Conservation (phyloP, 2,329 filamentous ascomycete species). For the Conoideocrella luteorostrata region DNA sequence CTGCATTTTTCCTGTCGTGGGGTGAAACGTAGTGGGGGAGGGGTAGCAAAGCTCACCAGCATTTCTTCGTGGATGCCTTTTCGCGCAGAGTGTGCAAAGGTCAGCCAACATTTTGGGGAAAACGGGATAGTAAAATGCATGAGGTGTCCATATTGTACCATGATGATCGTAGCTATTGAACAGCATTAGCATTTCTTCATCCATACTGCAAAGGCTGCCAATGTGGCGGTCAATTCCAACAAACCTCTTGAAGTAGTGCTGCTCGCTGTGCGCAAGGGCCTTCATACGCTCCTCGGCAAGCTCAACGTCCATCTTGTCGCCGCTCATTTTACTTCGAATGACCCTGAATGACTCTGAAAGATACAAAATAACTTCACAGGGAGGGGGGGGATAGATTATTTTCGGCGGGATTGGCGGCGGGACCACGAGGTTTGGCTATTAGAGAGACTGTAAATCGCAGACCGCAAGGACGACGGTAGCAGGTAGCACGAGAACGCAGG, state of each 20-base stretch:
- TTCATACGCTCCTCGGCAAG: conserved; percentile 58
- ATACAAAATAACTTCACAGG: too few relatives aligned
- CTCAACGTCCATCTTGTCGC: conserved; percentile 53
- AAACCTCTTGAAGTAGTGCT: conserved; percentile 98
- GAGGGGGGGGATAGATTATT: too few relatives aligned
- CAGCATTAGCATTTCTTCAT: too few relatives aligned
- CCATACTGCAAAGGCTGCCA: too few relatives aligned
- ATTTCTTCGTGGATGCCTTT: conserved; percentile 95
- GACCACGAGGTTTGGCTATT: not conserved
- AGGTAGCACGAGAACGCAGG: not conserved
- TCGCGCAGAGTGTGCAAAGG: conserved; percentile 5
- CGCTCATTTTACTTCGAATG: conserved; percentile 40
- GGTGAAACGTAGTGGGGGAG: conserved; percentile 6
- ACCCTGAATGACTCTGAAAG: conserved; percentile 5
- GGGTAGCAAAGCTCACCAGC: conserved; percentile 61
- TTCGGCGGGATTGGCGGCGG: too few relatives aligned
- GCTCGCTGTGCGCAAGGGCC: conserved; percentile 84
- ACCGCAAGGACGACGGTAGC: conserved; percentile 6
- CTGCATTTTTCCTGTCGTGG: not conserved
- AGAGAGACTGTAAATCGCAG: conserved; percentile 2
- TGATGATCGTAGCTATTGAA: conserved; percentile 85
- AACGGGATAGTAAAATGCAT: conserved; percentile 11
- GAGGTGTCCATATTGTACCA: conserved; percentile 47
- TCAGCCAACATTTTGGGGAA: not conserved
- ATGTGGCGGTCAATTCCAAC: too few relatives aligned